These are phyloP conservation scores for Pterocarpus macrocarpus DNA, from an alignment of 306 rosid species.

Conservation along the genomic window DNA sequence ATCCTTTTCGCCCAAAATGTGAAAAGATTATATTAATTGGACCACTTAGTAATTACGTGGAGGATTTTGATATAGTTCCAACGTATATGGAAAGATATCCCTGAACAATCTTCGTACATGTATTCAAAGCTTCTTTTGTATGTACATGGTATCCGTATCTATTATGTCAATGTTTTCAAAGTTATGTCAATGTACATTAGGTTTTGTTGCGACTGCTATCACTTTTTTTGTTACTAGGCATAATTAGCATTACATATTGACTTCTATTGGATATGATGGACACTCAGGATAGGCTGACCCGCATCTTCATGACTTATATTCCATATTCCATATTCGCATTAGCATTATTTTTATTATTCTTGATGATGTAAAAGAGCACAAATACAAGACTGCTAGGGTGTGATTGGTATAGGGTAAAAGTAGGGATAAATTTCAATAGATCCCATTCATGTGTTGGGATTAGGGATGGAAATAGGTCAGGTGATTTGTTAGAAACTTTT, in stretches of 20 bases:
- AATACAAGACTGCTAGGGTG: no score
- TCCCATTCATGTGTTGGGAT: no score
- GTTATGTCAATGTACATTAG: neutral
- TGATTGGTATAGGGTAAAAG: no score
- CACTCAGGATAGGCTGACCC: slow-evolving; percentile 26
- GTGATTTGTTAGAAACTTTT: no score
- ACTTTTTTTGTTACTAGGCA: neutral
- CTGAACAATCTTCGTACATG: neutral
- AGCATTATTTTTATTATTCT: neutral
- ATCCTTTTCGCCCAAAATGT: neutral
- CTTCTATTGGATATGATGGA: neutral
- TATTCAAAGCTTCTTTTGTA: neutral
- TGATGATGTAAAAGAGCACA: neutral
- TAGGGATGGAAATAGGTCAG: no score
- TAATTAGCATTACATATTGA: neutral
- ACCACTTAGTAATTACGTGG: slow-evolving; percentile 14
- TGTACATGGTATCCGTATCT: neutral
- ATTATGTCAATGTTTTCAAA: neutral
- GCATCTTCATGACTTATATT: neutral
- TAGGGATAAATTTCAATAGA: no score
- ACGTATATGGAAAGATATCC: neutral
- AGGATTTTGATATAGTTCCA: slow-evolving; percentile 12
- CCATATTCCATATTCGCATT: neutral
- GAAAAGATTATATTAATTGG: neutral
- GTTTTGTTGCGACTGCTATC: slow-evolving; percentile 5